Conservation (phyloP, 169 alveolate genomes). For the Cryptosporidium viatorum region DNA sequence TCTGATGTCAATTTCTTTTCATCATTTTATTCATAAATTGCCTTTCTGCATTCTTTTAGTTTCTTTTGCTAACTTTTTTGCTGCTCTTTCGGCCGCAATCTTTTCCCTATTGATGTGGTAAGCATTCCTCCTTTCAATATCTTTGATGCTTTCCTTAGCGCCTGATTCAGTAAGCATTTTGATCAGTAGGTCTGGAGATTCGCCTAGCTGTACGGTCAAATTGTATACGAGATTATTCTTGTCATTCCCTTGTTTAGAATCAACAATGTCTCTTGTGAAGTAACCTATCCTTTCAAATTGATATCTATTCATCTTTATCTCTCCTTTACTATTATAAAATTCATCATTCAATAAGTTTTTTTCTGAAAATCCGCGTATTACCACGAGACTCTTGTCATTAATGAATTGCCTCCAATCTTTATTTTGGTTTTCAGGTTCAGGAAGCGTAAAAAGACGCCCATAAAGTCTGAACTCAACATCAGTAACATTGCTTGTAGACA, state of each 20-base stretch:
- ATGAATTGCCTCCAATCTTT: constrained; percentile 79
- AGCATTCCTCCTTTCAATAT: constrained; percentile 26
- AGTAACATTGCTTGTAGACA: constrained; percentile 17
- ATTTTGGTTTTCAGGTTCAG: constrained; percentile 80
- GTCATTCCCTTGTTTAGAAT: not conserved
- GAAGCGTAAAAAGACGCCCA: constrained; percentile 87
- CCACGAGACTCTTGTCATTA: constrained; percentile 78
- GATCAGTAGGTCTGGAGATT: constrained; percentile 44
- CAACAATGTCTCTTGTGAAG: constrained; percentile 77
- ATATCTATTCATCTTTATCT: constrained; percentile 83
- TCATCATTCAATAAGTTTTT: constrained; percentile 27
- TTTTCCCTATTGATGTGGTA: constrained; percentile 43
- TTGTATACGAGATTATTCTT: constrained; percentile 8
- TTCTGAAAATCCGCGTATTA: constrained; percentile 27
- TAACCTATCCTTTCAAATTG: constrained; percentile 91
- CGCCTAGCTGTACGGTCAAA: constrained; percentile 53
- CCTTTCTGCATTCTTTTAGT: not conserved
- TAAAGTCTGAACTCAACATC: constrained; percentile 67
- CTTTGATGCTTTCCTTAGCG: constrained; percentile 37
- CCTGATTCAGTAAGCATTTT: constrained; percentile 45
- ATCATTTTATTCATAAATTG: not conserved
- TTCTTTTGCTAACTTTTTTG: constrained; percentile 25
- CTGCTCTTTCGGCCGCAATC: constrained; percentile 65
- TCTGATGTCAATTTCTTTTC: not conserved
- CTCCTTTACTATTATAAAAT: constrained; percentile 67